Evolutionary conservation across 495 filamentous ascomycete genomes (phyloP).

Genomic region (Xylaria palmicola): DNA sequence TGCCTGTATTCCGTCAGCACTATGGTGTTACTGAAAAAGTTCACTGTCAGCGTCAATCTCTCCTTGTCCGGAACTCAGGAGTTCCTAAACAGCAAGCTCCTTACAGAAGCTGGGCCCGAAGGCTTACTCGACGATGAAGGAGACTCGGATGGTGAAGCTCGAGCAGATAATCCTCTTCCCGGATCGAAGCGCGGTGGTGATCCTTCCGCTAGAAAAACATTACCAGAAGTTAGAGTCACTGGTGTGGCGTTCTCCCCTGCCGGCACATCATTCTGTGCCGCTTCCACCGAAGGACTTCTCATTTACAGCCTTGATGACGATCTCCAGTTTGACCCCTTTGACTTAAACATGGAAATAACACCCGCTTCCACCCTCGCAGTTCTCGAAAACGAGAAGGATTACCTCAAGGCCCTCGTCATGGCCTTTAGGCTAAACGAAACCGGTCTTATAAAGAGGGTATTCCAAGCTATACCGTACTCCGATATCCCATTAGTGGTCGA

Average conservation of each 20-base stretch:
- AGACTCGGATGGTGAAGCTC: constrained; percentile 86
- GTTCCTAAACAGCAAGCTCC: constrained; percentile 83
- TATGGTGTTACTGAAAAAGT: constrained; percentile 89
- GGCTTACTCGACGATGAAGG: constrained; percentile 82
- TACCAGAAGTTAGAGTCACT: constrained; percentile 82
- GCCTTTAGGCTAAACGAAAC: constrained; percentile 89
- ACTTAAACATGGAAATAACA: constrained; percentile 90
- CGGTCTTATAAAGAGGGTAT: constrained; percentile 74
- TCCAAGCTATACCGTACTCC: constrained; percentile 73
- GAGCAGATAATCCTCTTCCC: constrained; percentile 80
- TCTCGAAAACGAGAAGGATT: constrained; percentile 72
- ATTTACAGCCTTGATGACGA: constrained; percentile 85
- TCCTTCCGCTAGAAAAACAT: constrained; percentile 67
- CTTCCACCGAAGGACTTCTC: constrained; percentile 89
- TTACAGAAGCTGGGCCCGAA: constrained; percentile 86
- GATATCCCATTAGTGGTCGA: constrained; percentile 78
- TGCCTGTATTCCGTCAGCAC: constrained; percentile 90
- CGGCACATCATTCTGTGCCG: constrained; percentile 88
- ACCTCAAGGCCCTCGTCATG: constrained; percentile 91
- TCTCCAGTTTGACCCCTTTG: constrained; percentile 89
- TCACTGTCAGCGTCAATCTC: constrained; percentile 88
- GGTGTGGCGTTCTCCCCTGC: constrained; percentile 85
- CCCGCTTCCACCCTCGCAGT: constrained; percentile 75
- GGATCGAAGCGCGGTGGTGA: constrained; percentile 82
- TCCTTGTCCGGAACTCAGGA: constrained; percentile 95